Conservation (phyloP, 208 protist genomes). For the Naegleria gruberi region DNA sequence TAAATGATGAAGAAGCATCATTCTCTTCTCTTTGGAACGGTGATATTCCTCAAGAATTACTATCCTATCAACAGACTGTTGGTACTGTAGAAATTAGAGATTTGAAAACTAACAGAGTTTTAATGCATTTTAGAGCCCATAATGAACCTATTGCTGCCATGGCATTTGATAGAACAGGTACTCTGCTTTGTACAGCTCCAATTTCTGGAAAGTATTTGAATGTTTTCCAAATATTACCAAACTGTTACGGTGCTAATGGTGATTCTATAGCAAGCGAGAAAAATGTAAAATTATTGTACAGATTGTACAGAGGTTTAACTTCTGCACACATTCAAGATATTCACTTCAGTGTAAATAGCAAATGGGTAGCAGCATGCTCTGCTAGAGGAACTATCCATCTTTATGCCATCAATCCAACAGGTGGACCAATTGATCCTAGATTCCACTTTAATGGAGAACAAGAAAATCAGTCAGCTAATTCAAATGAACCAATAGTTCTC, state of each 20-base stretch:
- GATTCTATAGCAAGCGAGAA: not conserved
- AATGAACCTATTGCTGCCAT: conserved; percentile 32
- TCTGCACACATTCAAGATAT: conserved; percentile 25
- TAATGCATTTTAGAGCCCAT: conserved; percentile 34
- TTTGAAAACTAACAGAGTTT: conserved; percentile 23
- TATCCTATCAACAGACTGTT: not conserved
- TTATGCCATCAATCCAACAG: conserved; percentile 41
- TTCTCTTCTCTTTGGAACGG: not conserved
- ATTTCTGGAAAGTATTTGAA: conserved; percentile 35
- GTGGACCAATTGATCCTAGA: conserved; percentile 23
- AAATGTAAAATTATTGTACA: conserved; percentile 26
- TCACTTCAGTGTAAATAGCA: conserved; percentile 32
- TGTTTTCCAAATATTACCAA: conserved; percentile 33
- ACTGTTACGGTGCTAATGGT: not conserved
- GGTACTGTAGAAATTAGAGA: conserved; percentile 36
- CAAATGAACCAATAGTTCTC: not conserved
- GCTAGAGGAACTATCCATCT: conserved; percentile 36
- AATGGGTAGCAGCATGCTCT: conserved; percentile 33
- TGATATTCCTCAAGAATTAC: not conserved
- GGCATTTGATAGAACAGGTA: conserved; percentile 36
- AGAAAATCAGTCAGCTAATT: too few species aligned
- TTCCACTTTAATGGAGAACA: not conserved
- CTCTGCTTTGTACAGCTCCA: conserved; percentile 32
- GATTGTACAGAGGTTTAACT: conserved; percentile 25
- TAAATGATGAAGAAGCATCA: not conserved